Evolutionary conservation across 306 rosid species (phyloP).

Genomic region (Prunus mume): DNA sequence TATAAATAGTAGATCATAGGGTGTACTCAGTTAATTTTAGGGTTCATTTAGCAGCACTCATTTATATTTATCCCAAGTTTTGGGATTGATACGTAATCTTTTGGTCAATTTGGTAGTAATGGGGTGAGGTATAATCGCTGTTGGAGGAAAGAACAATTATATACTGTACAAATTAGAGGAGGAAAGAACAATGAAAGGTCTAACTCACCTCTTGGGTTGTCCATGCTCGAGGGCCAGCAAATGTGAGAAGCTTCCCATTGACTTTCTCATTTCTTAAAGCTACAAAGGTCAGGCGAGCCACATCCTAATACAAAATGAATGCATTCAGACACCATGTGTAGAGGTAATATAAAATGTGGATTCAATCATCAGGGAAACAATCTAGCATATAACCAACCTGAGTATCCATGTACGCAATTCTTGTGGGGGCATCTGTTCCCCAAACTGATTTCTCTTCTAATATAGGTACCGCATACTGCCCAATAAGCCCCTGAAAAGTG

Average conservation of each 20-base stretch:
- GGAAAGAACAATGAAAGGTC: not conserved
- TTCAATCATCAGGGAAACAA: not conserved
- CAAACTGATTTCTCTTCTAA: slow-evolving; percentile 96
- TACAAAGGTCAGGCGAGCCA: slow-evolving; percentile 86
- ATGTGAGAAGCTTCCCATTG: slow-evolving; percentile 78
- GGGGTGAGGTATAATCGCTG: not conserved
- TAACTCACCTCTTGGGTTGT: slow-evolving; percentile 83
- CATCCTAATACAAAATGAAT: slow-evolving; percentile 49
- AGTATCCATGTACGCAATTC: slow-evolving; percentile 99
- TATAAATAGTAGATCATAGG: too few species aligned
- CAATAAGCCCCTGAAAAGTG: slow-evolving; percentile 71
- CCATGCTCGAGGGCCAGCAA: slow-evolving; percentile 99
- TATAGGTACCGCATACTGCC: slow-evolving; percentile 95
- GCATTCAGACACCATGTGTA: slow-evolving; percentile 1
- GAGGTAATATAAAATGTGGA: not conserved
- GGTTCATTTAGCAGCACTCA: too few species aligned
- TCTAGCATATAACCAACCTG: slow-evolving; percentile 45
- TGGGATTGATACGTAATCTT: too few species aligned
- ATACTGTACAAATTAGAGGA: not conserved
- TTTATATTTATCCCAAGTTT: too few species aligned
- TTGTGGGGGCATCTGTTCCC: slow-evolving; percentile 98
- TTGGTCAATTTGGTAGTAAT: not conserved
- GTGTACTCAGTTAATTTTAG: too few species aligned
- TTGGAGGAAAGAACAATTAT: not conserved
- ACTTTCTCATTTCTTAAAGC: slow-evolving; percentile 70